Base-by-base conservation (phyloP, 352 stramenopile species). In the Phytophthora citricola region DNA sequence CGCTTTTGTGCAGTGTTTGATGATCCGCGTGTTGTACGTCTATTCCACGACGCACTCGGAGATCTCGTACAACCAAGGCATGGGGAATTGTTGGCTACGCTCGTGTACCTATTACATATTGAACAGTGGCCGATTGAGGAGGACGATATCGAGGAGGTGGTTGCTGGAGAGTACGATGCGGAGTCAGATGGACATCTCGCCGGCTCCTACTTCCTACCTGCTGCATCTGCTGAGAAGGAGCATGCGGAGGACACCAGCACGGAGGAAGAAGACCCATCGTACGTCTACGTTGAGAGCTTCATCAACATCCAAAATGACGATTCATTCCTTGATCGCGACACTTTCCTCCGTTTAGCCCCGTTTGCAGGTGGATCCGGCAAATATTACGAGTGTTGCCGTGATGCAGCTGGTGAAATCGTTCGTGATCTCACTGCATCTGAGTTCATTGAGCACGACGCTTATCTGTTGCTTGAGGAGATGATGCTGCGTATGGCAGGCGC, bases 11-110 rank as follows among this genome's bases (percentile, higher is more conserved):
- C 85, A 94, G 52, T 75, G 71, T 38, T 57, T 87, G 55, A 68
- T 94, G 44, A 80, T 92, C 27, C 81, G 83, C 2, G 66, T 91
- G 0, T 39, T 94, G 12, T 92, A 90, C 57, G 86, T 85, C 15
- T 94, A 92, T 67, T 90, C 85, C 12, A 53, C 58, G 5, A 78
- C 73, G 4, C 83, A 94, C 38, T 73, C 81, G 5, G 78, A 87
- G 44, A 75, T 94, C 20, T 91, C 81, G 43, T 94, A 92, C 64
- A 91, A 94, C 57, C 81, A 90, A 73, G 85, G 83, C 41, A 94
- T 94, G 83, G 78, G 1, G 85, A 94, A 22, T 48, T 94, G n/a
- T 67, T 94, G 3, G 85, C 85, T 4, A 88, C 81, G 1, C 63
- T 94, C 3, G 72, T 91, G 11, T 92, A 94, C 51, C 38, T 92